phyloP scores from a whole-genome alignment of 2,329 filamentous ascomycete species.

The Allantophomopsis cytisporea region DNA sequence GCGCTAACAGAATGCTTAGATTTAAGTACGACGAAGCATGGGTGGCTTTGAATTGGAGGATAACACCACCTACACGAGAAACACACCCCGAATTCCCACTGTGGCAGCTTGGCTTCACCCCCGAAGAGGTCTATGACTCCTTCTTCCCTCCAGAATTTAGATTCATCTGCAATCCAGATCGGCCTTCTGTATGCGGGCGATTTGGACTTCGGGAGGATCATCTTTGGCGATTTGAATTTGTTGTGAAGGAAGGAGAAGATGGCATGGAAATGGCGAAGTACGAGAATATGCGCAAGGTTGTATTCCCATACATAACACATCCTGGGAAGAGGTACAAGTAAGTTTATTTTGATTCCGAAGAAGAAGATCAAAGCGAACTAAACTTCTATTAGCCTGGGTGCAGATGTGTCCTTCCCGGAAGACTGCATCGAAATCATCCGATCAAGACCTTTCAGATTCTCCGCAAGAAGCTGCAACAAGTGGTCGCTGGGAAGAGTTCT shows the following conservation, averaged over 20 bases:
- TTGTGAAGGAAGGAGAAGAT: slow-evolving; percentile 19
- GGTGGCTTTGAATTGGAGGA: slow-evolving; percentile 31
- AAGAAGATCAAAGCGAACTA: no score
- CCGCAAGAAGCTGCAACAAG: slow-evolving; percentile 28
- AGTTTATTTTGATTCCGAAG: not conserved
- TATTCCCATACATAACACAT: slow-evolving; percentile 18
- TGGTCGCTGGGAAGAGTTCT: slow-evolving; percentile 28
- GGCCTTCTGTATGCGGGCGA: slow-evolving; percentile 14
- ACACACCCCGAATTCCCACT: slow-evolving; percentile 33
- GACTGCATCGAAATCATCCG: slow-evolving; percentile 32
- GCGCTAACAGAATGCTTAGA: not conserved
- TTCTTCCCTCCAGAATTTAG: slow-evolving; percentile 17
- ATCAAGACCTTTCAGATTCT: slow-evolving; percentile 30
- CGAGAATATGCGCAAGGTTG: slow-evolving; percentile 11
- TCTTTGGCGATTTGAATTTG: slow-evolving; percentile 21
- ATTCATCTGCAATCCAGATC: slow-evolving; percentile 14
- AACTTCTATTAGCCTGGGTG: slow-evolving; percentile 4
- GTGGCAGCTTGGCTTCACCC: slow-evolving; percentile 29
- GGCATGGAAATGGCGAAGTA: slow-evolving; percentile 13
- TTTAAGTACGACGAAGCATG: slow-evolving; percentile 16
- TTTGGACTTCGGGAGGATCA: slow-evolving; percentile 15
- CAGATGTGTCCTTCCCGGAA: slow-evolving; percentile 22
- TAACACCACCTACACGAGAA: slow-evolving; percentile 26
- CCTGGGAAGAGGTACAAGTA: slow-evolving; percentile 7
- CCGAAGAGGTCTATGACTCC: slow-evolving; percentile 27